Conservation (phyloP, 257 asterid genomes). For the Przewalskia tangutica region DNA sequence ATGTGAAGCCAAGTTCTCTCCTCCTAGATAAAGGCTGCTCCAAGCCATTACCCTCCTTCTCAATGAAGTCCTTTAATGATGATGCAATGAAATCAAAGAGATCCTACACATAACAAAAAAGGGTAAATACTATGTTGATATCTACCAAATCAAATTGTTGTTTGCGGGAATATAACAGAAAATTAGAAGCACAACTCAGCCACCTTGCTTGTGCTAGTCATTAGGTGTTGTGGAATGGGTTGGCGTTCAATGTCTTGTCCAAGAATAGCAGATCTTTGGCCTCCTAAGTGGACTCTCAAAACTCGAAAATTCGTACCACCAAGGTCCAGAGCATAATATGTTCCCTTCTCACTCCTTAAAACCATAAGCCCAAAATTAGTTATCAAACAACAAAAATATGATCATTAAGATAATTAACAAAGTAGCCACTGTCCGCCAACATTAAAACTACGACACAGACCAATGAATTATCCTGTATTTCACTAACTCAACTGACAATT, state of each 20-base stretch:
- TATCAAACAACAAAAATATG: neutral
- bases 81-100: constrained; percentile 75
- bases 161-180: neutral
- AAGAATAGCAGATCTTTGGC: constrained; percentile 43
- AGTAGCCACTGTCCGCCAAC: neutral
- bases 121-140: neutral
- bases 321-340: constrained; percentile 52
- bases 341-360: constrained; percentile 43
- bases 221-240: constrained; percentile 49
- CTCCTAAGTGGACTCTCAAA: constrained; percentile 53
- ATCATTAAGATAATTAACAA: neutral
- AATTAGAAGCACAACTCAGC: constrained; percentile 3
- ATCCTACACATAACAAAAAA: constrained; percentile 34
- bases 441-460: neutral
- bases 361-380: neutral
- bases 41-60: constrained; percentile 31
- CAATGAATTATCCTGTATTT: neutral
- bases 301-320: constrained; percentile 67
- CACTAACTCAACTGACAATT: neutral
- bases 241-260: constrained; percentile 34
- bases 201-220: constrained; percentile 57
- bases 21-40: constrained; percentile 24
- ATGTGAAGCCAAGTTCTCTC: constrained; percentile 77
- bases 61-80: constrained; percentile 47
- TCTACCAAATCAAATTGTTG: neutral